These are phyloP conservation scores for Phytophthora crassamura DNA, from an alignment of 352 stramenopile genomes.

Conservation along the genomic window DNA sequence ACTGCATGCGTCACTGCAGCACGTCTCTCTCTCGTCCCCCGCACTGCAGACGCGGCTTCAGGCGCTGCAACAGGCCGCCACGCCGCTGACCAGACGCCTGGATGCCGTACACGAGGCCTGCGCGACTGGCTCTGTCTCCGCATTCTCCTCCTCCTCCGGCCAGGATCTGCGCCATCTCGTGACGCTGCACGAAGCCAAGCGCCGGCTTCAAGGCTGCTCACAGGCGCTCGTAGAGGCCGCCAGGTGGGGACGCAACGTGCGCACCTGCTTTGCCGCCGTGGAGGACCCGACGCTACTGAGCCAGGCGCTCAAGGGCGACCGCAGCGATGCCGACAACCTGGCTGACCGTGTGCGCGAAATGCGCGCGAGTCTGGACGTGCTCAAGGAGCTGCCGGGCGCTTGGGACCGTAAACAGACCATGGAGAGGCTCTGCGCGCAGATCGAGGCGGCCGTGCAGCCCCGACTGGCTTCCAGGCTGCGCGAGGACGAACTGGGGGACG, in stretches of 20 bases:
- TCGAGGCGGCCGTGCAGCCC: slow-evolving; percentile 58
- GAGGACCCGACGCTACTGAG: slow-evolving; percentile 47
- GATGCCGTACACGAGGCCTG: slow-evolving; percentile 49
- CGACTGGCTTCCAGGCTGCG: slow-evolving; percentile 49
- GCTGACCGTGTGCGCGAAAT: slow-evolving; percentile 66
- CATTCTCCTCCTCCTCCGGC: neutral
- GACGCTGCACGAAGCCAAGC: slow-evolving; percentile 74
- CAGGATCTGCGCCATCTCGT: slow-evolving; percentile 63
- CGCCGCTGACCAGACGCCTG: slow-evolving; percentile 52
- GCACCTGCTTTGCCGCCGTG: slow-evolving; percentile 49
- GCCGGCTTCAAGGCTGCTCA: slow-evolving; percentile 66
- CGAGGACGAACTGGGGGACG: slow-evolving; percentile 49
- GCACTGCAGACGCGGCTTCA: slow-evolving; percentile 65
- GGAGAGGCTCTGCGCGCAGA: slow-evolving; percentile 58
- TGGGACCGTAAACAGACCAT: slow-evolving; percentile 62
- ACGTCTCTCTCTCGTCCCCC: slow-evolving; percentile 55
- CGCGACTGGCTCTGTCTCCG: slow-evolving; percentile 5
- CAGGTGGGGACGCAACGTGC: slow-evolving; percentile 72
- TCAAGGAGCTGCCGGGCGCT: slow-evolving; percentile 67
- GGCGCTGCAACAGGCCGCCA: slow-evolving; percentile 48
- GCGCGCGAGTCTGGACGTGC: slow-evolving; percentile 63
- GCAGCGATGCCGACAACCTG: slow-evolving; percentile 27
- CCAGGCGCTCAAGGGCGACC: slow-evolving; percentile 15
- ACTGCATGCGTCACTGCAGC: slow-evolving; percentile 67
- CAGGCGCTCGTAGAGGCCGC: slow-evolving; percentile 74